Conservation (phyloP, 768 basidiomycete species). For the Mycena vitilis region DNA sequence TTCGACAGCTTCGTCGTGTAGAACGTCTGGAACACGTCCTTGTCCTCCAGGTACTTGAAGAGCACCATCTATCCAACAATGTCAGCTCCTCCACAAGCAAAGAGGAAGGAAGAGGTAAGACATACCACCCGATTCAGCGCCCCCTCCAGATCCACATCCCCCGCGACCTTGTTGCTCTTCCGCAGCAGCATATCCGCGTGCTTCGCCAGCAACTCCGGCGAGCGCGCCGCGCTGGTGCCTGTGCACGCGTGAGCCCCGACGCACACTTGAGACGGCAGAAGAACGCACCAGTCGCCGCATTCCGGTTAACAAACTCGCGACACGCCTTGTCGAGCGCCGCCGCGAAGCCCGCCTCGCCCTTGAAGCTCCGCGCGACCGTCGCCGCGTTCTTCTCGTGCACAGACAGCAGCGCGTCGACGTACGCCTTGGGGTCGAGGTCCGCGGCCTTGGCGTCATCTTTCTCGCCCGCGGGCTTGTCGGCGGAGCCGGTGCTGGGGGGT, state of each 20-base stretch:
- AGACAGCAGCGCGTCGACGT: slow-evolving; percentile 91
- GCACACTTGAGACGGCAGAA: no score
- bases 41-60: slow-evolving; percentile 99
- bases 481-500: background rate
- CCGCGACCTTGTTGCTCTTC: slow-evolving; percentile 95
- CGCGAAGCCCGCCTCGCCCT: slow-evolving; percentile 93
- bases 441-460: slow-evolving; percentile 66
- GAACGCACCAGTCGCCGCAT: slow-evolving; percentile 85
- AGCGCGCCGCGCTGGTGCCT: slow-evolving; percentile 65
- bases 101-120: background rate
- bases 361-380: slow-evolving; percentile 88
- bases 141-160: slow-evolving; percentile 90
- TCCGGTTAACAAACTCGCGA: slow-evolving; percentile 94
- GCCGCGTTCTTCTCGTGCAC: slow-evolving; percentile 95
- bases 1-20: slow-evolving; percentile 95
- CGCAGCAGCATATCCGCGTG: slow-evolving; percentile 91
- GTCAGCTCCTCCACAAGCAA: no score
- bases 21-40: slow-evolving; percentile 98
- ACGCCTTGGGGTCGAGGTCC: slow-evolving; percentile 89
- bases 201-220: slow-evolving; percentile 92
- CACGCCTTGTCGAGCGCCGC: slow-evolving; percentile 95
- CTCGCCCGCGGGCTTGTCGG: background rate
- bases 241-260: no score
- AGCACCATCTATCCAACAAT: slow-evolving; percentile 79
- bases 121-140: slow-evolving; percentile 91